These are phyloP conservation scores for Claviceps citrina DNA, from an alignment of 2,329 filamentous ascomycete species.

Conservation along the genomic window DNA sequence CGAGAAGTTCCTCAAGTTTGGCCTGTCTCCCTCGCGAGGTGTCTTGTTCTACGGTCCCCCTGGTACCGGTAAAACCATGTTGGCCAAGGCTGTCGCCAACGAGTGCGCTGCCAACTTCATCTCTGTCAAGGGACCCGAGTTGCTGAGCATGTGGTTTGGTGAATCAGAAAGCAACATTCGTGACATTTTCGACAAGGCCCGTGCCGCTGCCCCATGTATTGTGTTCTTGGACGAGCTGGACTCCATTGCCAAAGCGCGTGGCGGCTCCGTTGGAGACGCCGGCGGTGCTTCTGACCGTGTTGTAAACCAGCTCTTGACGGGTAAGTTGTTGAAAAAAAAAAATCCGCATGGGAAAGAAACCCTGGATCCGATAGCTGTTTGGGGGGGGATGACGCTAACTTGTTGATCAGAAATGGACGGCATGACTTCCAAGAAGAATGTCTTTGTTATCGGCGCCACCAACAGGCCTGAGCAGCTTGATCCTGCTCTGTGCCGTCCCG, in stretches of 20 bases:
- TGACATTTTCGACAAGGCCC: slow-evolving; percentile 99
- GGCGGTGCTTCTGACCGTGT: slow-evolving; percentile 98
- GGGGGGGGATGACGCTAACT: slow-evolving; percentile 24
- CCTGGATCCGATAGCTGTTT: background rate
- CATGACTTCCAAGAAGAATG: slow-evolving; percentile 99
- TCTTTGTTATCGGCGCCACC: slow-evolving; percentile 97
- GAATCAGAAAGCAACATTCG: slow-evolving; percentile 99
- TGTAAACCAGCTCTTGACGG: slow-evolving; percentile 96
- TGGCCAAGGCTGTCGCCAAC: slow-evolving; percentile 98
- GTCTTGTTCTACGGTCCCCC: slow-evolving; percentile 97
- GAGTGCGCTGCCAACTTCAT: slow-evolving; percentile 99
- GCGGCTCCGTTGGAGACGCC: slow-evolving; percentile 87
- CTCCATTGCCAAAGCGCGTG: slow-evolving; percentile 98
- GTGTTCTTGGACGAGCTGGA: slow-evolving; percentile 98
- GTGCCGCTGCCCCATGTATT: slow-evolving; percentile 91
- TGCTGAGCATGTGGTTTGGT: slow-evolving; percentile 99
- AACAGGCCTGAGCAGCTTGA: slow-evolving; percentile 98
- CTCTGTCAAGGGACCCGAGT: slow-evolving; percentile 94
- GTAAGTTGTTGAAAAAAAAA: slow-evolving; percentile 49
- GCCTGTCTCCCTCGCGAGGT: slow-evolving; percentile 92
- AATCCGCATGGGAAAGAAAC: too few relatives aligned
- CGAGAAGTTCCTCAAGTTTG: slow-evolving; percentile 99
- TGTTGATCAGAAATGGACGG: slow-evolving; percentile 72
- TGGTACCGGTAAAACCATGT: slow-evolving; percentile 99
- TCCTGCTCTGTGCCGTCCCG: slow-evolving; percentile 91